Conservation (phyloP, 169 alveolate genomes). For the Fabrea salina region DNA sequence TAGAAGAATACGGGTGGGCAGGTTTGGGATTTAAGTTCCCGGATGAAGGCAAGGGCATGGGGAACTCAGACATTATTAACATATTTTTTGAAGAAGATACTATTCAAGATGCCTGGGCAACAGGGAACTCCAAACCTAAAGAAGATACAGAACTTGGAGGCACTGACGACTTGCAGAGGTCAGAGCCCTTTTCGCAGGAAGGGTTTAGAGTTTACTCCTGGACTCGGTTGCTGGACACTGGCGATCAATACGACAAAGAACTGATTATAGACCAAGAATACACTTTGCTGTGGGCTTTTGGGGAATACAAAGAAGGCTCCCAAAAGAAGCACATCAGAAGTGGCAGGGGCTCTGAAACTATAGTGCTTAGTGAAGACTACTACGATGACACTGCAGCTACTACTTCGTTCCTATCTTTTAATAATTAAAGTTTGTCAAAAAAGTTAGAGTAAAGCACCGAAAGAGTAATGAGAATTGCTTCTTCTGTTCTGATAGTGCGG, state of each 20-base stretch:
- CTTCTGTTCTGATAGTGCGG: constrained; percentile 96
- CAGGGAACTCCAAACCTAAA: not conserved
- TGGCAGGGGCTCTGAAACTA: not conserved
- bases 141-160: constrained; percentile 11
- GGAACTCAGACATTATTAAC: not conserved
- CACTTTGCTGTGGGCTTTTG: constrained; percentile 11
- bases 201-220: not conserved
- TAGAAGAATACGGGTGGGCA: constrained; percentile 11
- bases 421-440: too few relatives aligned
- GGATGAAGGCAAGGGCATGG: not conserved
- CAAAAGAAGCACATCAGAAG: not conserved
- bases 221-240: not conserved
- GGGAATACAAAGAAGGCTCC: not conserved
- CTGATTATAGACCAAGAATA: not conserved
- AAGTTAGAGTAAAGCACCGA: too few relatives aligned
- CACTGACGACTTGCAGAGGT: not conserved
- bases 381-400: too few relatives aligned
- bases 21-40: constrained; percentile 10
- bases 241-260: not conserved
- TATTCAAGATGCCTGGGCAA: not conserved
- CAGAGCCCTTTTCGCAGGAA: not conserved
- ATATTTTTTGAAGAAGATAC: not conserved
- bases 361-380: constrained; percentile 8
- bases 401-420: too few relatives aligned
- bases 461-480: constrained; percentile 89